Conservation (phyloP, 2,329 filamentous ascomycete species). For the Thielaviopsis musarum region DNA sequence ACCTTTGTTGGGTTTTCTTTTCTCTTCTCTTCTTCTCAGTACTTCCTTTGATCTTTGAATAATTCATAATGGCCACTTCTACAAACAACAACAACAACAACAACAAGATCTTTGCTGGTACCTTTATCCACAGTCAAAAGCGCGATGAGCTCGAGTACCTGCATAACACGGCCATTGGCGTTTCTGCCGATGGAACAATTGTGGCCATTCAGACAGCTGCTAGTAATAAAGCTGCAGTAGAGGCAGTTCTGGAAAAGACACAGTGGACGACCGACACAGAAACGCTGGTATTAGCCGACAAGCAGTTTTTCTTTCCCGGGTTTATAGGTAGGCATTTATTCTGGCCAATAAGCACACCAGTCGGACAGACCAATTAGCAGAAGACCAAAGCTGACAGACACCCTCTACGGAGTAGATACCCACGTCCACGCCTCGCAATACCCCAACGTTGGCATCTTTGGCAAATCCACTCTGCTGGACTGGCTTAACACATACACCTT, state of each 20-base stretch:
- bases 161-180: slow-evolving; percentile 32
- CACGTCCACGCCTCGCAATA: slow-evolving; percentile 94
- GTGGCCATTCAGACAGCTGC: slow-evolving; percentile 27
- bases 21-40: neutral
- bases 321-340: slow-evolving; percentile 45
- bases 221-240: slow-evolving; percentile 18
- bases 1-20: neutral
- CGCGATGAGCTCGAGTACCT: slow-evolving; percentile 33
- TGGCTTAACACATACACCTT: slow-evolving; percentile 95
- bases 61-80: neutral
- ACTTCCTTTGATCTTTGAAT: too few relatives aligned
- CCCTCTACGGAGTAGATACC: slow-evolving; percentile 50
- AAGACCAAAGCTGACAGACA: slow-evolving; percentile 15
- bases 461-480: slow-evolving; percentile 77
- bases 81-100: neutral
- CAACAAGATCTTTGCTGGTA: slow-evolving; percentile 35
- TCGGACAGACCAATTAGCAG: neutral
- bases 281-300: slow-evolving; percentile 26
- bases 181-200: slow-evolving; percentile 34
- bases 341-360: neutral
- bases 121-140: slow-evolving; percentile 36
- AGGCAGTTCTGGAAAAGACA: slow-evolving; percentile 21
- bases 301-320: slow-evolving; percentile 68
- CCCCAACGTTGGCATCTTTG: slow-evolving; percentile 85
- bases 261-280: slow-evolving; percentile 27